phyloP scores from a whole-genome alignment of 2,329 filamentous ascomycete species.

The Exophiala alcalophila region DNA sequence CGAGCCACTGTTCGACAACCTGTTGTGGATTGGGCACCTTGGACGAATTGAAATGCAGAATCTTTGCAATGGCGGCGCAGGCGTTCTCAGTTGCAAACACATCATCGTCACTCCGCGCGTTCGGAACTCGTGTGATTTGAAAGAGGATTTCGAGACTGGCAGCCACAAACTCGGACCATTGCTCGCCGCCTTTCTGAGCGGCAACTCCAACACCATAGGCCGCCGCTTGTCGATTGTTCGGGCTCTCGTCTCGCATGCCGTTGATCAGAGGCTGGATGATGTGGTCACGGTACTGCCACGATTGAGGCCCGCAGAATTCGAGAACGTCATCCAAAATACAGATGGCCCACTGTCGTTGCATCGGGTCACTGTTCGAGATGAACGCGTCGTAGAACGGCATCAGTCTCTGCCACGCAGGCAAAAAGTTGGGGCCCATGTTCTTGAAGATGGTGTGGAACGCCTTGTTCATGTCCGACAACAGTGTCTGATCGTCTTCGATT shows the following conservation, averaged over 20 bases:
- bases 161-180: conserved; percentile 85
- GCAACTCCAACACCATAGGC: conserved; percentile 95
- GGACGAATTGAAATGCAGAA: conserved; percentile 80
- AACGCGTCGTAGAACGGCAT: conserved; percentile 83
- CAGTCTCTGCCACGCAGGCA: conserved; percentile 82
- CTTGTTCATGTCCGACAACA: conserved; percentile 99
- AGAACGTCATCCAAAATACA: conserved; percentile 98
- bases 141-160: conserved; percentile 79
- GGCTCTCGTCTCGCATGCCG: conserved; percentile 79
- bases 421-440: conserved; percentile 81
- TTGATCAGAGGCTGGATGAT: conserved; percentile 84
- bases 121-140: conserved; percentile 74
- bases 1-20: conserved; percentile 80
- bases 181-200: conserved; percentile 81
- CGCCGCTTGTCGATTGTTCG: conserved; percentile 91
- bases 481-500: conserved; percentile 93
- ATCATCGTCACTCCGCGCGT: conserved; percentile 85
- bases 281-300: conserved; percentile 78
- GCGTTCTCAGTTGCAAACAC: conserved; percentile 98
- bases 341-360: conserved; percentile 96
- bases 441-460: conserved; percentile 99
- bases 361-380: conserved; percentile 69
- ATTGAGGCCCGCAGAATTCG: conserved; percentile 90
- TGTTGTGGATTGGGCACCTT: conserved; percentile 74
- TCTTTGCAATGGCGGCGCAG: conserved; percentile 93